phyloP scores from a whole-genome alignment of 1,284 basidiomycete species.

The Sanghuangporus sanghuang region DNA sequence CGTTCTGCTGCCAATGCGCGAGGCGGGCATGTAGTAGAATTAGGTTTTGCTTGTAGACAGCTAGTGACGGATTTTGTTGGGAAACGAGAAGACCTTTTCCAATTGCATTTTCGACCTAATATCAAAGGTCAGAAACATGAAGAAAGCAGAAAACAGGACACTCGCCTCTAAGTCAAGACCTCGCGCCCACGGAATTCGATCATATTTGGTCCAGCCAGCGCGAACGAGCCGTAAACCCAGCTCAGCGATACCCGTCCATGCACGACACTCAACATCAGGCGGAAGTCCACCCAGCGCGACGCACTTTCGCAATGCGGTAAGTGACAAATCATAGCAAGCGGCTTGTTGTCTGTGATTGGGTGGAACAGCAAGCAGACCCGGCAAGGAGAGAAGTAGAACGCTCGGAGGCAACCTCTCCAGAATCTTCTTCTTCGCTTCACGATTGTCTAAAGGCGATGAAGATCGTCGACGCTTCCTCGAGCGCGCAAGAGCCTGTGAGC shows the following conservation, averaged over 20 bases:
- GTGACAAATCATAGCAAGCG: slow-evolving; percentile 49
- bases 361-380: slow-evolving; percentile 53
- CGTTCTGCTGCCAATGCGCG: slow-evolving; percentile 46
- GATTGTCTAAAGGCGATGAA: slow-evolving; percentile 4
- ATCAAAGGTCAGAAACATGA: background rate
- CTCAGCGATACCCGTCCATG: slow-evolving; percentile 64
- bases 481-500: background rate
- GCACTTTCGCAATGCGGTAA: slow-evolving; percentile 49
- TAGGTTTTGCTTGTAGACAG: slow-evolving; percentile 51
- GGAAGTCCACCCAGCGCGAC: slow-evolving; percentile 45
- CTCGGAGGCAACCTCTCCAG: slow-evolving; percentile 35
- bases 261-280: slow-evolving; percentile 57
- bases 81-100: slow-evolving; percentile 52
- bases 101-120: slow-evolving; percentile 45
- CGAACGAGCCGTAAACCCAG: slow-evolving; percentile 51
- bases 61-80: slow-evolving; percentile 61
- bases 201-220: slow-evolving; percentile 37
- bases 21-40: slow-evolving; percentile 55
- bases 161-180: slow-evolving; percentile 50
- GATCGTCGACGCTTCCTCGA: slow-evolving; percentile 15
- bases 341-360: slow-evolving; percentile 52
- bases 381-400: slow-evolving; percentile 53
- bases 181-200: slow-evolving; percentile 38
- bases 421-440: background rate
- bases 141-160: background rate